Evolutionary conservation across 2,329 filamentous ascomycete genomes (phyloP).

Genomic region (Aaosphaeria arxii): DNA sequence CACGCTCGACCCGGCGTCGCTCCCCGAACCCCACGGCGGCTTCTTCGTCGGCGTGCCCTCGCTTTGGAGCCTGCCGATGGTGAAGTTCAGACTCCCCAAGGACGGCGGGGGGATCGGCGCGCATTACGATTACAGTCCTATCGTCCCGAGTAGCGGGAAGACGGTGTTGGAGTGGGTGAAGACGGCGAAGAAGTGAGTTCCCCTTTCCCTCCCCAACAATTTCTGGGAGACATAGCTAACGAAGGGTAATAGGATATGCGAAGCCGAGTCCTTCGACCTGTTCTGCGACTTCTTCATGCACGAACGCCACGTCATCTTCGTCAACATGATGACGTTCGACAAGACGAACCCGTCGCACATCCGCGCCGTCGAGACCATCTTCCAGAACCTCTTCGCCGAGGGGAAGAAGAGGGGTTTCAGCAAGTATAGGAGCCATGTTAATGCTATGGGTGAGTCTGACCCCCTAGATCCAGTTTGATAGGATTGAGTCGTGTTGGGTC

Average conservation of each 20-base stretch:
- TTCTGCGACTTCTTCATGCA: conserved; percentile 51
- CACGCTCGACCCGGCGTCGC: conserved; percentile 37
- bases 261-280: conserved; percentile 43
- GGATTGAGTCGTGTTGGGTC: no score
- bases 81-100: conserved; percentile 29
- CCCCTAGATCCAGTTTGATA: no score
- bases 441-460: conserved; percentile 28
- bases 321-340: conserved; percentile 50
- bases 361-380: conserved; percentile 29
- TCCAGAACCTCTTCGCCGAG: conserved; percentile 23
- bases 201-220: background rate
- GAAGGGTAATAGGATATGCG: conserved; percentile 31
- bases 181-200: conserved; percentile 31
- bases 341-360: conserved; percentile 42
- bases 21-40: conserved; percentile 27
- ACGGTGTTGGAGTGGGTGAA: conserved; percentile 43
- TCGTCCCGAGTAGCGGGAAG: conserved; percentile 34
- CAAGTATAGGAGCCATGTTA: conserved; percentile 30
- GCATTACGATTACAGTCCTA: conserved; percentile 31
- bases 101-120: conserved; percentile 25
- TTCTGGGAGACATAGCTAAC: background rate
- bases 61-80: conserved; percentile 31
- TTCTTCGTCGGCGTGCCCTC: conserved; percentile 31
- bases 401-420: conserved; percentile 27
- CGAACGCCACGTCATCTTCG: conserved; percentile 46